These are phyloP conservation scores for Arthonia radiata DNA, from an alignment of 495 filamentous ascomycete genomes.

Conservation along the genomic window DNA sequence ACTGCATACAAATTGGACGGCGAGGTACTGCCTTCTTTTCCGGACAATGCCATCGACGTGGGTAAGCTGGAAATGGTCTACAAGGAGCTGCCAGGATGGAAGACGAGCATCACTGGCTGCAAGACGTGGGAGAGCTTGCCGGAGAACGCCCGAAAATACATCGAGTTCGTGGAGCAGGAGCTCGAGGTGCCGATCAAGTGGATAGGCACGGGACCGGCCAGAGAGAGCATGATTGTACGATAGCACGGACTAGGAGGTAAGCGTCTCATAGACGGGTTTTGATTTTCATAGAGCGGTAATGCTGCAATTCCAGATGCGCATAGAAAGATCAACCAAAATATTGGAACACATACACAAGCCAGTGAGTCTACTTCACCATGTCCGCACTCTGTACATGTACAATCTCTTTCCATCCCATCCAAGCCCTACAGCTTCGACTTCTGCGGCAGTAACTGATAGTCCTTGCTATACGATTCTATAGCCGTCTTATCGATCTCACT, in stretches of 20 bases:
- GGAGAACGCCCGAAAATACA: slow-evolving; percentile 45
- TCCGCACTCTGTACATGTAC: no score
- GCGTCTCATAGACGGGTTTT: no score
- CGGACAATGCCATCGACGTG: slow-evolving; percentile 31
- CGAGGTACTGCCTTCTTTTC: slow-evolving; percentile 31
- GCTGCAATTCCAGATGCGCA: no score
- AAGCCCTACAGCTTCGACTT: slow-evolving; percentile 11
- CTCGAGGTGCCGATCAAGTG: slow-evolving; percentile 46
- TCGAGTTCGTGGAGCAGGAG: slow-evolving; percentile 54
- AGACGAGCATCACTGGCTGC: slow-evolving; percentile 36
- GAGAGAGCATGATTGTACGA: slow-evolving; percentile 41
- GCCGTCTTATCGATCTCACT: slow-evolving; percentile 22
- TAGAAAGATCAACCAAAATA: no score
- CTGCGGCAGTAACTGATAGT: slow-evolving; percentile 19
- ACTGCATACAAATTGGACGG: slow-evolving; percentile 39
- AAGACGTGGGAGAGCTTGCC: slow-evolving; percentile 43
- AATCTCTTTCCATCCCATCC: no score
- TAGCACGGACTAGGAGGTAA: slow-evolving; percentile 18
- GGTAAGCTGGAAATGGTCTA: slow-evolving; percentile 42
- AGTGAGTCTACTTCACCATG: no score
- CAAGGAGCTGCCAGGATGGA: slow-evolving; percentile 57
- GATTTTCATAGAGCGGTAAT: no score
- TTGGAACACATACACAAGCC: no score
- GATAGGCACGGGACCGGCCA: slow-evolving; percentile 54
- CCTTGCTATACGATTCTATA: slow-evolving; percentile 21